A percentile compares a stretch with the other conserved stretches of the same genome.
These are phyloP conservation scores for Leccinum pellstonianum DNA, from an alignment of 768 basidiomycete species.

Conservation along the genomic window DNA sequence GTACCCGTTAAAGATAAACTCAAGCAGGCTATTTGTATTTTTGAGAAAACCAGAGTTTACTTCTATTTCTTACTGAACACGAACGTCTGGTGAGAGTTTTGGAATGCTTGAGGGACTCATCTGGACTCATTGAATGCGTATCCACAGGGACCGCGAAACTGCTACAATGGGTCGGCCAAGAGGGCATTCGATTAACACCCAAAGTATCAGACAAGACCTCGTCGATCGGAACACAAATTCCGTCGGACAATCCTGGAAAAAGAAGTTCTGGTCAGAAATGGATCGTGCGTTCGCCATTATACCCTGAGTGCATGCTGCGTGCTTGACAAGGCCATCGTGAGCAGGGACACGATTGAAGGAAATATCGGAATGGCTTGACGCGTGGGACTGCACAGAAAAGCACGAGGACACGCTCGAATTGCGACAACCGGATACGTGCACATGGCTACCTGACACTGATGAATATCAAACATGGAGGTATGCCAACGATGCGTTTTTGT, in stretches of 20 bases:
- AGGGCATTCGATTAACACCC: neutral
- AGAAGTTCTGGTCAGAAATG: too few species aligned
- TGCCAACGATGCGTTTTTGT: neutral
- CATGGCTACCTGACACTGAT: neutral
- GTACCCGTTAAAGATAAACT: neutral
- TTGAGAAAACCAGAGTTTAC: neutral
- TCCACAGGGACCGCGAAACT: neutral
- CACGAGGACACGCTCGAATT: neutral
- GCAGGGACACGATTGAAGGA: neutral
- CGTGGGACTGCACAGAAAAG: neutral
- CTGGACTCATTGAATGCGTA: neutral
- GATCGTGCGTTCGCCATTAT: too few species aligned
- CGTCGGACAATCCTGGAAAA: neutral
- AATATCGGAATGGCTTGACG: too few species aligned
- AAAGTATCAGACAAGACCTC: neutral
- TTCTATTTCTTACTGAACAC: neutral
- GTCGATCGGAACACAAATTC: neutral
- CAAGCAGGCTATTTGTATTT: neutral
- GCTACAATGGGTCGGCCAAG: neutral
- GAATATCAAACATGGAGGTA: neutral
- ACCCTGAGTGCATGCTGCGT: neutral
- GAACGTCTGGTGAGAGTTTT: neutral
- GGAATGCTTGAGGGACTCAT: neutral
- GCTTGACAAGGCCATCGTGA: constrained; percentile 14
- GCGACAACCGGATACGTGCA: neutral